phyloP scores from a whole-genome alignment of 192 early-diverging fungal species.

The Entrophospora sp. region DNA sequence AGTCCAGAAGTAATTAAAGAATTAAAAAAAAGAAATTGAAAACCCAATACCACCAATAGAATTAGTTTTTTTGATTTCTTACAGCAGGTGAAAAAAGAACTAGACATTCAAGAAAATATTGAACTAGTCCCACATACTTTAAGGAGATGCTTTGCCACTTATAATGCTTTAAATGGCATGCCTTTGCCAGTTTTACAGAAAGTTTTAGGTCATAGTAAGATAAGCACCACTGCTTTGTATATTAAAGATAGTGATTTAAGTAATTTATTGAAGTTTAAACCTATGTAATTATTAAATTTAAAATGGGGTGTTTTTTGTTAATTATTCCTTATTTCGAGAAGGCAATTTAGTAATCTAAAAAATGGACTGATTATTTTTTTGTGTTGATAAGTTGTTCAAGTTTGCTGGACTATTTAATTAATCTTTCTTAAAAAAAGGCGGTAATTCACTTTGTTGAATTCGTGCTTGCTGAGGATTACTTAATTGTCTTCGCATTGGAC shows the following conservation, averaged over 20 bases:
- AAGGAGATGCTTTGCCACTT: slow-evolving; percentile 1
- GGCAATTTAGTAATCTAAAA: too few relatives aligned
- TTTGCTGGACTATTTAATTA: too few relatives aligned
- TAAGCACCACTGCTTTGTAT: not conserved
- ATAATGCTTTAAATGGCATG: not conserved
- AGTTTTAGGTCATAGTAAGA: slow-evolving; percentile 2
- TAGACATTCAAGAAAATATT: not conserved
- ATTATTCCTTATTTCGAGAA: too few relatives aligned
- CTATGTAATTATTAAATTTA: too few relatives aligned
- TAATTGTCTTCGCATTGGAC: too few relatives aligned
- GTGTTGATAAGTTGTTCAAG: too few relatives aligned
- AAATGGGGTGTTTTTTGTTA: too few relatives aligned
- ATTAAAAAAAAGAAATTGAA: not conserved
- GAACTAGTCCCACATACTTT: slow-evolving; percentile 1
- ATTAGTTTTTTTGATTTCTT: not conserved
- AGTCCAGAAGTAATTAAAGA: not conserved
- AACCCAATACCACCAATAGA: not conserved
- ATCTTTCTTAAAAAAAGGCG: too few relatives aligned
- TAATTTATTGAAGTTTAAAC: slow-evolving; percentile 11
- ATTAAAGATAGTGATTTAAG: not conserved
- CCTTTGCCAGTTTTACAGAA: not conserved
- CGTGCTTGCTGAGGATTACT: too few relatives aligned
- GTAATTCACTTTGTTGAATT: too few relatives aligned
- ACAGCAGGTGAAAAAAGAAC: not conserved
- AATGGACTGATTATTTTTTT: too few relatives aligned